Base-by-base conservation (phyloP, 2,329 filamentous ascomycete genomes). In the Tricladium varicosporioides region DNA sequence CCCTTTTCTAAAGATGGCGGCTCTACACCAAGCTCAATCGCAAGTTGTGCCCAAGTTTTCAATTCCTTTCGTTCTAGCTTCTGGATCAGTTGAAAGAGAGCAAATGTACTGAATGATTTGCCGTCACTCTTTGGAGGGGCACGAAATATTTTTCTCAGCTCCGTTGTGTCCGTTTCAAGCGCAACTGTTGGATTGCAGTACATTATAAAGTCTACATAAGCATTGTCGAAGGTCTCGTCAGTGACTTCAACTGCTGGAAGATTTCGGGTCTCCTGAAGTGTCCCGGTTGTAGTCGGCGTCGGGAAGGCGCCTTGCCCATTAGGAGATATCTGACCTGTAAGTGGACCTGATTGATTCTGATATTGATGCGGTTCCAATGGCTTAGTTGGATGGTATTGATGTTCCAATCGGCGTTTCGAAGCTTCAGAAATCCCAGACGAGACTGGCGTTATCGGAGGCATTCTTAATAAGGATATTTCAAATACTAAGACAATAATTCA, bases 31-130 rank as follows among this genome's bases (percentile, higher is more conserved):
- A 97, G 77, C 66, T 88, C 88, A 53, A 92, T 82, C 0, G 91
- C 92, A 64, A 97, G 71, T 70, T 96, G 90, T 43, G 89, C 90
- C 92, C 92, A 97, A 0, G 92, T 96, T 73, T 92, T 94, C 71
- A 97, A 86, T 68, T 96, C 90, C 69, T 90, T 92, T 18, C 78
- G 76, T 63, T 95, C 89, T 52, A 95, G 83, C 71, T 87, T 87
- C 61, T 82, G 80, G 68, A 97, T 91, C 52, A 97, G 80, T 67
- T 90, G 82, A 70, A 86, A 96, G 16, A 97, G 77, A 7, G 78
- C 78, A 71, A 84, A 95, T 0, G 89, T 89, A 67, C 85, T 89
- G 70, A 96, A 97, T 58, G 80, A 85, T 72, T 96, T 95, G 59
- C 90, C 90, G 65, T 93, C 92, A 69, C 91, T 96, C 68, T 88